Conservation (phyloP, 2,329 filamentous ascomycete species). For the Ilyonectria robusta region DNA sequence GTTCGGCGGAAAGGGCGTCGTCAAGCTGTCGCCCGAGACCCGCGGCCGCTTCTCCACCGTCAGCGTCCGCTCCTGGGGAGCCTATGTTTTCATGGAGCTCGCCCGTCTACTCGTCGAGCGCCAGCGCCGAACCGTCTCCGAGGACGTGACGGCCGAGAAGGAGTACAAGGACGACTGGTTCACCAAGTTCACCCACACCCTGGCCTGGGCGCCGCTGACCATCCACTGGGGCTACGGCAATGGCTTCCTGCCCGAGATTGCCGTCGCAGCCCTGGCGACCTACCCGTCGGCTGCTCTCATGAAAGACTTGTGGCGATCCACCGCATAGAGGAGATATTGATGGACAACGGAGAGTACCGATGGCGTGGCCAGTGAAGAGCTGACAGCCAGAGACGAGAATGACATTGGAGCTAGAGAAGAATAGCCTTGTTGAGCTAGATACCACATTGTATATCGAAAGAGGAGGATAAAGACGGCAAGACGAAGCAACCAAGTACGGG, state of each 20-base stretch:
- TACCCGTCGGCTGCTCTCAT: slow-evolving; percentile 63
- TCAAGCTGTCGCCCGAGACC: slow-evolving; percentile 70
- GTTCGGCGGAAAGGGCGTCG: slow-evolving; percentile 79
- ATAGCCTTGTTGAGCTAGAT: background rate
- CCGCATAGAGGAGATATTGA: slow-evolving; percentile 43
- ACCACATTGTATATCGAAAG: slow-evolving; percentile 13
- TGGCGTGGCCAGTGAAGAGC: background rate
- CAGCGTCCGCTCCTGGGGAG: slow-evolving; percentile 86
- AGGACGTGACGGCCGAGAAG: slow-evolving; percentile 50
- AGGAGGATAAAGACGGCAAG: background rate
- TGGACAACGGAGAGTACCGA: background rate
- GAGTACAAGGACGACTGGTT: slow-evolving; percentile 69
- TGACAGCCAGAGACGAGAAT: background rate
- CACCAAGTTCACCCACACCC: slow-evolving; percentile 77
- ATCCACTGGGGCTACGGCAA: slow-evolving; percentile 84
- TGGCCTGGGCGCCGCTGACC: slow-evolving; percentile 85
- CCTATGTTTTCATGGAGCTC: slow-evolving; percentile 83
- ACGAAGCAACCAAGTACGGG: background rate
- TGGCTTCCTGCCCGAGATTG: slow-evolving; percentile 64
- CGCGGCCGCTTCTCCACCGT: slow-evolving; percentile 76
- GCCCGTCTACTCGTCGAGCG: slow-evolving; percentile 71
- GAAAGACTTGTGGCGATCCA: slow-evolving; percentile 60
- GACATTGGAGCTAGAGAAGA: background rate
- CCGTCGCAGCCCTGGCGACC: slow-evolving; percentile 58
- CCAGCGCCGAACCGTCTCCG: slow-evolving; percentile 55